These are phyloP conservation scores for Persicaria maculosa DNA, from an alignment of 148 eudicot species.

Conservation along the genomic window DNA sequence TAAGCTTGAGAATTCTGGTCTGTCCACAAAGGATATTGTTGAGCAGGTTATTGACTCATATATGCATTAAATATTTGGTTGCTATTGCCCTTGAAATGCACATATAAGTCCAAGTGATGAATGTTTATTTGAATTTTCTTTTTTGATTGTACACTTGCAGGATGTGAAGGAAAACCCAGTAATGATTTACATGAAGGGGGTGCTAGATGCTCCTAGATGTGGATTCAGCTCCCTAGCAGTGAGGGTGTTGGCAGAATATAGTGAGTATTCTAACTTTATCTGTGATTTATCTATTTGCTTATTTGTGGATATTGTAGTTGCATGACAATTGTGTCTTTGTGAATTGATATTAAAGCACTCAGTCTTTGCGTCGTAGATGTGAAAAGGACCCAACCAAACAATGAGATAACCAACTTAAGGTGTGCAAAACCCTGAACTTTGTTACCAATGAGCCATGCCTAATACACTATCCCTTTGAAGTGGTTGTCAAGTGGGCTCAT, in stretches of 20 bases:
- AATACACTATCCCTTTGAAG: neutral
- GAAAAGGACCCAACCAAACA: no score
- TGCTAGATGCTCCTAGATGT: constrained; percentile 79
- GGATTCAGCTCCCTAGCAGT: constrained; percentile 94
- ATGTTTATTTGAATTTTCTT: neutral
- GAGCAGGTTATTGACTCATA: constrained; percentile 53
- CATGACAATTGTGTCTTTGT: neutral
- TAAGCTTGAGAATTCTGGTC: constrained; percentile 52
- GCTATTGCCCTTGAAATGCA: neutral
- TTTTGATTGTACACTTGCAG: constrained; percentile 23
- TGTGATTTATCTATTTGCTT: no score
- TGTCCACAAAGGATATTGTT: constrained; percentile 58
- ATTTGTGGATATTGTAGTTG: neutral
- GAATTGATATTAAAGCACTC: neutral
- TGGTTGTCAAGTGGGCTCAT: neutral
- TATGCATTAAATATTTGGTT: neutral
- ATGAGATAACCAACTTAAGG: no score
- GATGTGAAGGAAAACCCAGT: constrained; percentile 88
- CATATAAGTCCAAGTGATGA: neutral
- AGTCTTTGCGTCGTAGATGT: no score
- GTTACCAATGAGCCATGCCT: neutral
- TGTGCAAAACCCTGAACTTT: no score
- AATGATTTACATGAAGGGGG: constrained; percentile 93
- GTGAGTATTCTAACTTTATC: constrained; percentile 36
- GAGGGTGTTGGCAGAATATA: constrained; percentile 62